Conservation (phyloP, 306 rosid genomes). For the Arachis hypogaea region DNA sequence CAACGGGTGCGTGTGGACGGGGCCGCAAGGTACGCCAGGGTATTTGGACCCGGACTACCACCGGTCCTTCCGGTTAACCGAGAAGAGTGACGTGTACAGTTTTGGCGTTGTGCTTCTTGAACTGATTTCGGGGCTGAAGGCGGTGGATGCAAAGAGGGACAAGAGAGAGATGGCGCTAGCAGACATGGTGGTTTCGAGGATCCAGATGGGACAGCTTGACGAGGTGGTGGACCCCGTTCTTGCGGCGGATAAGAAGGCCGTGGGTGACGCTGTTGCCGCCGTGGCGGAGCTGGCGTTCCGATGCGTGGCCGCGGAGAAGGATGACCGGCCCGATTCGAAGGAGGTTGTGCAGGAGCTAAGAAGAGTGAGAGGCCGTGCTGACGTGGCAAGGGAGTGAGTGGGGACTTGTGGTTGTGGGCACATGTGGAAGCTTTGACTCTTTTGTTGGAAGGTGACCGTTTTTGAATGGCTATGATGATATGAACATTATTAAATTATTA, state of each 20-base stretch:
- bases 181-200: constrained; percentile 79
- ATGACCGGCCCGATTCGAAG: constrained; percentile 84
- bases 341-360: constrained; percentile 83
- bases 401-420: constrained; percentile 14
- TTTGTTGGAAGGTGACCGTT: constrained; percentile 36
- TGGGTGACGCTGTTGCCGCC: constrained; percentile 52
- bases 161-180: constrained; percentile 83
- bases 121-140: constrained; percentile 71
- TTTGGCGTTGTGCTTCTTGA: constrained; percentile 88
- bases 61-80: constrained; percentile 86
- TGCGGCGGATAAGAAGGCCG: constrained; percentile 39
- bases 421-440: constrained; percentile 60
- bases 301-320: constrained; percentile 91
- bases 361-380: constrained; percentile 50
- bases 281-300: constrained; percentile 92
- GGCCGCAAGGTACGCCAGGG: constrained; percentile 97
- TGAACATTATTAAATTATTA: too few species aligned
- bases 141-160: constrained; percentile 80
- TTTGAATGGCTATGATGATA: not conserved
- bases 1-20: constrained; percentile 83
- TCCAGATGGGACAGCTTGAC: constrained; percentile 76
- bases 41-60: constrained; percentile 95
- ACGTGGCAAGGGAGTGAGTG: constrained; percentile 47
- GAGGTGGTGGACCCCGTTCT: constrained; percentile 78
- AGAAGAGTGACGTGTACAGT: constrained; percentile 95